Conservation (phyloP, 2,329 filamentous ascomycete genomes). For the Fusarium brachygibbosum region DNA sequence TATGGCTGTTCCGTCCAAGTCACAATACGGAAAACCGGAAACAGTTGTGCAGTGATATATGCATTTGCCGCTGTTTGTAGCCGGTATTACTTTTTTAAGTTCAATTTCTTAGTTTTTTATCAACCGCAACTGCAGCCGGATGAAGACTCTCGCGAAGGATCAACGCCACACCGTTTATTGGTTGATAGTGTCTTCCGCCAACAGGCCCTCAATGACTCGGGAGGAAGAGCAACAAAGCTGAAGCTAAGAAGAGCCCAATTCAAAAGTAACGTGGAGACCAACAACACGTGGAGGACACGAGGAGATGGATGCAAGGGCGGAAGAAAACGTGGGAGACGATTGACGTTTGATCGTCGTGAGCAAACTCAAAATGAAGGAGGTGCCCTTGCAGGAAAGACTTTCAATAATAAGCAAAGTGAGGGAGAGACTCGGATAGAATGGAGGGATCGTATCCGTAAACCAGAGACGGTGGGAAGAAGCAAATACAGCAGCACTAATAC, state of each 20-base stretch:
- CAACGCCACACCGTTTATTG: constrained; percentile 19
- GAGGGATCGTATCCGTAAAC: neutral
- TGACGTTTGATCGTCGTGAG: constrained; percentile 29
- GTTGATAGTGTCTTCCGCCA: constrained; percentile 8
- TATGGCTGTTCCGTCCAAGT: constrained; percentile 4
- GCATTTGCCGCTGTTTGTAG: neutral
- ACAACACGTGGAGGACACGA: constrained; percentile 47
- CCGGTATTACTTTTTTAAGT: neutral
- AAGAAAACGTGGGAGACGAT: constrained; percentile 33
- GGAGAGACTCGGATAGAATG: neutral
- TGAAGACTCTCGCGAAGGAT: constrained; percentile 12
- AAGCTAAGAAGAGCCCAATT: neutral
- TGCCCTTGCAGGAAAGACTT: neutral
- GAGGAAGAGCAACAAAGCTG: constrained; percentile 1
- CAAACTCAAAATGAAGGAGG: constrained; percentile 4
- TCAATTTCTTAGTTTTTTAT: neutral
- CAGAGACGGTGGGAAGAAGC: constrained; percentile 14
- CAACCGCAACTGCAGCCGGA: neutral
- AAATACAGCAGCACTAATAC: constrained; percentile 1
- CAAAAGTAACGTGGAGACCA: constrained; percentile 1
- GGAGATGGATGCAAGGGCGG: constrained; percentile 21
- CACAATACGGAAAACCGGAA: neutral
- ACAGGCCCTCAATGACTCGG: neutral
- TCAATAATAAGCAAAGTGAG: constrained; percentile 9
- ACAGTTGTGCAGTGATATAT: neutral